Percentiles rank a stretch among this genome's conserved stretches.
These are phyloP conservation scores for Solanum etuberosum DNA, from an alignment of 257 asterid species.

Conservation along the genomic window DNA sequence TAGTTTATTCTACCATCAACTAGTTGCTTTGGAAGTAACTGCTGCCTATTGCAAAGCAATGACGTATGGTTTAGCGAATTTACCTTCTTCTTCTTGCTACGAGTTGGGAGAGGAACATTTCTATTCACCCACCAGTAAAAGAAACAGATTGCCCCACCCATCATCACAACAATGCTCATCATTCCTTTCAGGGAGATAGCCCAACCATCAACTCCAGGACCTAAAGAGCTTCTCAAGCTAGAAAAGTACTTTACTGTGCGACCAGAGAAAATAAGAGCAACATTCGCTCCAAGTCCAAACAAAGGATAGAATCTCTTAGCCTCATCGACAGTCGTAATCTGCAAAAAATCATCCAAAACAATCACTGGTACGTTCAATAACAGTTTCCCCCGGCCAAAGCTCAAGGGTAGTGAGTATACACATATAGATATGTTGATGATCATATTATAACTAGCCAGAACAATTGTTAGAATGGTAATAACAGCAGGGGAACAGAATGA, in stretches of 20 bases:
- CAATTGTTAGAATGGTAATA: neutral
- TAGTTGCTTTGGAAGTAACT: neutral
- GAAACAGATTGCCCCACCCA: conserved; percentile 78
- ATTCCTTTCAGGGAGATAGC: conserved; percentile 86
- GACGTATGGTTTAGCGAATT: neutral
- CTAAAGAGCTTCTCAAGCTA: conserved; percentile 59
- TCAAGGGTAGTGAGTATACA: neutral
- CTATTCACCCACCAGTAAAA: conserved; percentile 94
- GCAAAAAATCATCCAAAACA: conserved; percentile 11
- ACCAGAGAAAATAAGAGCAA: conserved; percentile 95
- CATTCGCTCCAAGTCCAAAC: conserved; percentile 95
- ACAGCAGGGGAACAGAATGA: neutral
- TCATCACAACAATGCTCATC: conserved; percentile 86
- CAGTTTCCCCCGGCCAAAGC: neutral
- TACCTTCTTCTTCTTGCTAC: conserved; percentile 94
- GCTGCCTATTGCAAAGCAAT: neutral
- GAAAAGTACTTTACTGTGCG: conserved; percentile 97
- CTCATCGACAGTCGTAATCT: conserved; percentile 90
- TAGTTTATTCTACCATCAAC: neutral
- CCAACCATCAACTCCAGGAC: conserved; percentile 99
- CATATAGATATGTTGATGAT: neutral
- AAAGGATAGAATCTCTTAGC: conserved; percentile 96
- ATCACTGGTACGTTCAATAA: neutral
- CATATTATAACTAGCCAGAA: neutral
- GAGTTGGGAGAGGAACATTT: conserved; percentile 68